phyloP scores from a whole-genome alignment of 768 basidiomycete genomes.

The Leccinellum albellum region DNA sequence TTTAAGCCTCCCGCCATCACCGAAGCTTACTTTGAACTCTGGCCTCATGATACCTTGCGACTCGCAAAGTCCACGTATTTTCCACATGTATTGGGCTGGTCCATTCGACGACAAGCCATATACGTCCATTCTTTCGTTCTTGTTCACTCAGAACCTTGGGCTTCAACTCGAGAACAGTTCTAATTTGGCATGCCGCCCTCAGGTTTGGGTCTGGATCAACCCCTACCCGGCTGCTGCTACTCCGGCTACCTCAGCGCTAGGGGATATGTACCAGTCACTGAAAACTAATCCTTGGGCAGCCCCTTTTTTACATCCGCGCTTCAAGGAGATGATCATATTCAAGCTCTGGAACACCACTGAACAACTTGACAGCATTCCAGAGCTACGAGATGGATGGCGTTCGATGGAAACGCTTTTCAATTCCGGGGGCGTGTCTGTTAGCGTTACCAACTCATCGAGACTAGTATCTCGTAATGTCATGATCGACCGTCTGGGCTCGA shows the following conservation, averaged over 20 bases:
- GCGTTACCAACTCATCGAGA: constrained; percentile 37
- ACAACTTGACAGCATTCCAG: constrained; percentile 82
- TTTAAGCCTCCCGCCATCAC: constrained; percentile 44
- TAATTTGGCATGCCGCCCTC: constrained; percentile 64
- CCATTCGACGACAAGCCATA: constrained; percentile 97
- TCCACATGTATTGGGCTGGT: constrained; percentile 97
- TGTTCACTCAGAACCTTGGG: constrained; percentile 89
- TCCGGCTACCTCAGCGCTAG: constrained; percentile 71
- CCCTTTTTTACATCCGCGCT: constrained; percentile 85
- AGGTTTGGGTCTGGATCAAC: constrained; percentile 97
- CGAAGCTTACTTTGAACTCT: constrained; percentile 42
- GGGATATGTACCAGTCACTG: constrained; percentile 79
- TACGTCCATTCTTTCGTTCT: constrained; percentile 85
- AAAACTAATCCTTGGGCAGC: constrained; percentile 85
- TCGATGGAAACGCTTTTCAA: constrained; percentile 78
- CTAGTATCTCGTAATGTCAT: constrained; percentile 7
- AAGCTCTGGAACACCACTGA: constrained; percentile 97
- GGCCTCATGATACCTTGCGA: constrained; percentile 56
- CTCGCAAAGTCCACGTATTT: constrained; percentile 71
- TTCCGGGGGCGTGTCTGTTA: constrained; percentile 75
- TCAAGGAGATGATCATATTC: constrained; percentile 87
- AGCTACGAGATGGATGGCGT: constrained; percentile 88
- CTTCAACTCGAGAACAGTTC: constrained; percentile 50
- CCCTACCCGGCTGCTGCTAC: constrained; percentile 85
- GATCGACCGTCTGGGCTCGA: constrained; percentile 51